Evolutionary conservation across 768 basidiomycete genomes (phyloP).

Genomic region (Mycena rosella): DNA sequence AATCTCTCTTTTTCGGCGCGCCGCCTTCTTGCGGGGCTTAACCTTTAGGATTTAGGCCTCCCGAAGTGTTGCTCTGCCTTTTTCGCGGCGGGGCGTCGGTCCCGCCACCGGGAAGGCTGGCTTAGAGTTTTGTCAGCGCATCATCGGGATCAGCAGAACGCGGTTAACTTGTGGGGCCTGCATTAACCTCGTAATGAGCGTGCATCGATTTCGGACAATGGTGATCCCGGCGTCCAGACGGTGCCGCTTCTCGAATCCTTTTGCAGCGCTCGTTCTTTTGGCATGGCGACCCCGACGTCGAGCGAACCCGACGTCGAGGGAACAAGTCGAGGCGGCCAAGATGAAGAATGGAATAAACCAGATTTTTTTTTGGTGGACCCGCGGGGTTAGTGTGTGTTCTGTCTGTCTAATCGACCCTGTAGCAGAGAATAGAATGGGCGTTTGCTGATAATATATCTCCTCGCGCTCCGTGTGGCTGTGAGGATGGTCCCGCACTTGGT

Average conservation of each 20-base stretch:
- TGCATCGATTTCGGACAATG: neutral
- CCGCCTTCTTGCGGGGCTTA: no score
- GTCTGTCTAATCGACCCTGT: no score
- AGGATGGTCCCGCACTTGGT: no score
- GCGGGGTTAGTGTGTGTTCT: no score
- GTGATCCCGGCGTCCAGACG: neutral
- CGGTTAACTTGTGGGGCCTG: neutral
- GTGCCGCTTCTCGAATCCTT: no score
- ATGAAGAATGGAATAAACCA: no score
- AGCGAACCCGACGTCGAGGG: neutral
- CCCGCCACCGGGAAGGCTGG: slow-evolving; percentile 10
- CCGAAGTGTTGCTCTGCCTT: no score
- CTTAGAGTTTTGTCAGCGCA: neutral
- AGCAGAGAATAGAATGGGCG: no score
- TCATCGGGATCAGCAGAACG: neutral
- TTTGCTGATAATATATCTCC: no score
- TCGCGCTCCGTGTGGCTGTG: no score
- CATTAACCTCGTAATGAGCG: neutral
- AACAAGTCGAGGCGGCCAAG: no score
- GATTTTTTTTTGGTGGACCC: no score
- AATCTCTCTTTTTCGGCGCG: slow-evolving; percentile 10
- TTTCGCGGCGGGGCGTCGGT: neutral
- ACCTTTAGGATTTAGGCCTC: slow-evolving; percentile 15
- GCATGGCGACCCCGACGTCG: neutral
- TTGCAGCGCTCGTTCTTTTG: neutral